Evolutionary conservation across 2,329 filamentous ascomycete genomes (phyloP).

Genomic region (Chrysoporthe deuterocubensis): DNA sequence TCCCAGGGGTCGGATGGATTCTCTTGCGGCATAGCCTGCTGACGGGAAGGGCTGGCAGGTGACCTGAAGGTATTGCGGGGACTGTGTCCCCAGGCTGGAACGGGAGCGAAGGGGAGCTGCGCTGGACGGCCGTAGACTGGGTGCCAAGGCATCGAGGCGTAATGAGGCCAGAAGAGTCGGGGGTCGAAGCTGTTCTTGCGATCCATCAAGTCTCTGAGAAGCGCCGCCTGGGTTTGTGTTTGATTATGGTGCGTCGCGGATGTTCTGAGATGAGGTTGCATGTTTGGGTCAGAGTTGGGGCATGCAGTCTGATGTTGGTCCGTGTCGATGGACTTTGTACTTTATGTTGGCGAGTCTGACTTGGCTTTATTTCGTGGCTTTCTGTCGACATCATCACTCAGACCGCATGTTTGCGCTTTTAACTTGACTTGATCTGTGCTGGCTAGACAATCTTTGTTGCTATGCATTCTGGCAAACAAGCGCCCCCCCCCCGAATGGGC

Average conservation of each 20-base stretch:
- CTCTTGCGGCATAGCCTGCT: neutral
- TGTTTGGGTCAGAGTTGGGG: conserved; percentile 4
- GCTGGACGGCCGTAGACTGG: conserved; percentile 4
- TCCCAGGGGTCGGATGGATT: neutral
- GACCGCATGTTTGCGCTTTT: conserved; percentile 3
- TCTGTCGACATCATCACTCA: neutral
- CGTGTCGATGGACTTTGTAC: neutral
- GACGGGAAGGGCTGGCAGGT: neutral
- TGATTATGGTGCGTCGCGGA: neutral
- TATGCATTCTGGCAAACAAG: conserved; percentile 5
- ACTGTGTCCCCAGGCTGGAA: neutral
- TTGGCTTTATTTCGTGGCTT: neutral
- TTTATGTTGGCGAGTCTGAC: neutral
- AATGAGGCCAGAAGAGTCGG: neutral
- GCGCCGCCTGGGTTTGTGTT: neutral
- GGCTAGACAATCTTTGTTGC: conserved; percentile 6
- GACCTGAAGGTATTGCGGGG: neutral
- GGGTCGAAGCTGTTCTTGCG: neutral
- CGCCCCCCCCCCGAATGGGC: too few relatives aligned
- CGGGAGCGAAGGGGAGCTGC: neutral
- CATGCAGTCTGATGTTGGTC: neutral
- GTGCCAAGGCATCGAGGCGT: conserved; percentile 8
- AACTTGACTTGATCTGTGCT: neutral
- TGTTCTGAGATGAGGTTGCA: neutral
- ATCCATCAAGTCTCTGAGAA: conserved; percentile 8